Percentiles rank a stretch among this genome's conserved stretches.
phyloP scores from a whole-genome alignment of 2,329 filamentous ascomycete species.

The Bipolaris gigantea region DNA sequence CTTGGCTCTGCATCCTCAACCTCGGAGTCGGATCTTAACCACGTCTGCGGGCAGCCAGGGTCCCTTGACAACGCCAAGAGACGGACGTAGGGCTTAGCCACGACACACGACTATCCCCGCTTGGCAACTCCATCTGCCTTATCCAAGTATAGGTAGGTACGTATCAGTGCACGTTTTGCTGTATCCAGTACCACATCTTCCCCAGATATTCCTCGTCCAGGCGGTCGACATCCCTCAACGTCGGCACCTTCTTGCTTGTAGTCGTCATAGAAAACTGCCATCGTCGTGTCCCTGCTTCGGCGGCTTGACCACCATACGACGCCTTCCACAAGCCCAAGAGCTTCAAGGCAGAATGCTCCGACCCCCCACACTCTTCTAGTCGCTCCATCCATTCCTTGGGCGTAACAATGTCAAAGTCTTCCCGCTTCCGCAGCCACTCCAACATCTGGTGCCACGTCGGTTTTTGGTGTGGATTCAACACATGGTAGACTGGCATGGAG shows the following conservation, averaged over 20 bases:
- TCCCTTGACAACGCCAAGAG: neutral
- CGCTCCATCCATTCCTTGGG: slow-evolving; percentile 49
- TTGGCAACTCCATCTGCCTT: no score
- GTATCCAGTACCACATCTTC: slow-evolving; percentile 49
- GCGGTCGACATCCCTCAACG: slow-evolving; percentile 43
- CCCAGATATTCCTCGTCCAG: slow-evolving; percentile 50
- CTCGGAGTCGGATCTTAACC: neutral
- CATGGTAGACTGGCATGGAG: slow-evolving; percentile 49
- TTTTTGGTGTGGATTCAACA: slow-evolving; percentile 51
- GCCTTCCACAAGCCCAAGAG: slow-evolving; percentile 56
- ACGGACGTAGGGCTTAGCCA: no score
- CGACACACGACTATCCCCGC: no score
- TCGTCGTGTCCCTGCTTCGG: slow-evolving; percentile 4
- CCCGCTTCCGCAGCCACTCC: slow-evolving; percentile 47
- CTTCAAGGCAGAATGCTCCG: slow-evolving; percentile 50
- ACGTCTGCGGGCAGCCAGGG: neutral
- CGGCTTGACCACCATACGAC: slow-evolving; percentile 38
- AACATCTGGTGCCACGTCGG: slow-evolving; percentile 54
- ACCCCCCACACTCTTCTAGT: slow-evolving; percentile 40
- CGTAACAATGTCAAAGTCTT: slow-evolving; percentile 47
- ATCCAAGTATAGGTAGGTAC: neutral
- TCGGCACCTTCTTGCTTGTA: slow-evolving; percentile 40
- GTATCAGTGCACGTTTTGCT: slow-evolving; percentile 20
- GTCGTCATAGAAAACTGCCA: slow-evolving; percentile 41
- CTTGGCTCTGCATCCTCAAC: neutral